Base-by-base conservation (phyloP, 2,329 filamentous ascomycete genomes). In the Botrytis squamosa region DNA sequence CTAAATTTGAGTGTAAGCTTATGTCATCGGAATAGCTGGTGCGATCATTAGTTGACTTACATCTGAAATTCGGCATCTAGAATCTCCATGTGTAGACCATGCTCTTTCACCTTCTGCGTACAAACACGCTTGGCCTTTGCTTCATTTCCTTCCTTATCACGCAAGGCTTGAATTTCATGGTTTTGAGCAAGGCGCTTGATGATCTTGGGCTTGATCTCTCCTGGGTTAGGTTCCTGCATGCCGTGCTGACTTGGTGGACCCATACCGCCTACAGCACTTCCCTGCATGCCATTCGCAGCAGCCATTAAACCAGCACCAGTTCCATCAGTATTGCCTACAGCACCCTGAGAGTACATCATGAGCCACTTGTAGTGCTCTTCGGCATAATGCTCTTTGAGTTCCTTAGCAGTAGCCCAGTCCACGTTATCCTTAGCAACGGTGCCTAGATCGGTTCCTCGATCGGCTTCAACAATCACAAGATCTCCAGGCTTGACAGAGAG, bases 351-450 rank as follows among this genome's bases (percentile, higher is more conserved):
- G 82, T 98, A 99, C 93, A 98, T 96, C 92, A 98, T 97, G 71
- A 99, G 87, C 93, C 95, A 98, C 80, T 94, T 95, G 84, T 97
- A 98, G 82, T 99, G 96, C 81, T 98, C 94, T 81, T 98, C 94
- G 3, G 93, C 93, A 77, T 95, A 97, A 78, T 96, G 91, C 78
- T 97, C 93, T 82, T 98, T 97, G 77, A 94, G 85, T 66, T 96
- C 92, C 80, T 96, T 95, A 14, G 96, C 96, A 70, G 92, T 89
- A 77, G 94, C 91, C 88, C 94, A 94, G 75, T 94, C 93, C 57
- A 98, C 90, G 78, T 97, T 95, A 76, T 94, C 93, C 77, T 93
- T 90, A 70, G 93, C 92, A 42, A 99, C 95, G 40, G 95, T 97
- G 63, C 96, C 97, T 52, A 99, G 88, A 81, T 99, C 97, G 36